A percentile compares a stretch with the other conserved stretches of the same genome.
These are phyloP conservation scores for Thielaviopsis ethacetica DNA, from an alignment of 2,329 filamentous ascomycete genomes.

Conservation along the genomic window DNA sequence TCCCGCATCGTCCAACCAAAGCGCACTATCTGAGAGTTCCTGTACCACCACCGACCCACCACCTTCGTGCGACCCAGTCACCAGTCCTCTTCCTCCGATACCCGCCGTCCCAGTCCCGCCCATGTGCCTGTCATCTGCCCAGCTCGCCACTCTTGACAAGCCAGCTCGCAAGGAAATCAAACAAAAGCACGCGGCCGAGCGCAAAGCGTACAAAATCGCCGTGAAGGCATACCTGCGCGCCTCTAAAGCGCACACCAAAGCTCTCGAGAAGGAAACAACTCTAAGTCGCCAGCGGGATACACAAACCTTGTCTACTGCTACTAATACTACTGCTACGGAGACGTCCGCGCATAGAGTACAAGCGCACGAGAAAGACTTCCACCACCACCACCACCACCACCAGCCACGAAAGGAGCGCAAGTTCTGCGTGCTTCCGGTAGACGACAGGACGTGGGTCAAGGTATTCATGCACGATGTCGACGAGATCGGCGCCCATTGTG, in stretches of 20 bases:
- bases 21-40: not conserved
- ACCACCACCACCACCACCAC: conserved; percentile 11
- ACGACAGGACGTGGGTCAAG: conserved; percentile 59
- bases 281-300: not conserved
- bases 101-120: conserved; percentile 32
- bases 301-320: not conserved
- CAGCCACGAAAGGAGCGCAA: conserved; percentile 44
- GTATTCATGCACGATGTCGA: conserved; percentile 73
- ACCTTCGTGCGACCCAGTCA: conserved; percentile 11
- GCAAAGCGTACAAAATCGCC: conserved; percentile 42
- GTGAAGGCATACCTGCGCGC: conserved; percentile 23
- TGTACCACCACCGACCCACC: too few species aligned
- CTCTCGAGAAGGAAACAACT: not conserved
- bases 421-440: conserved; percentile 59
- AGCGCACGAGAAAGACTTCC: too few species aligned
- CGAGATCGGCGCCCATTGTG: conserved; percentile 72
- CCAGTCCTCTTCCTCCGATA: conserved; percentile 22
- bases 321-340: not conserved
- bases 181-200: conserved; percentile 44
- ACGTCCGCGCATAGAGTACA: conserved; percentile 33
- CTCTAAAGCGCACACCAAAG: conserved; percentile 42
- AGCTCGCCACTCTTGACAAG: conserved; percentile 44
- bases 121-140: conserved; percentile 27
- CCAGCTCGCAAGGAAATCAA: conserved; percentile 50
- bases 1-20: not conserved